These are phyloP conservation scores for Thelephora terrestris DNA, from an alignment of 1,284 basidiomycete genomes.

Conservation along the genomic window DNA sequence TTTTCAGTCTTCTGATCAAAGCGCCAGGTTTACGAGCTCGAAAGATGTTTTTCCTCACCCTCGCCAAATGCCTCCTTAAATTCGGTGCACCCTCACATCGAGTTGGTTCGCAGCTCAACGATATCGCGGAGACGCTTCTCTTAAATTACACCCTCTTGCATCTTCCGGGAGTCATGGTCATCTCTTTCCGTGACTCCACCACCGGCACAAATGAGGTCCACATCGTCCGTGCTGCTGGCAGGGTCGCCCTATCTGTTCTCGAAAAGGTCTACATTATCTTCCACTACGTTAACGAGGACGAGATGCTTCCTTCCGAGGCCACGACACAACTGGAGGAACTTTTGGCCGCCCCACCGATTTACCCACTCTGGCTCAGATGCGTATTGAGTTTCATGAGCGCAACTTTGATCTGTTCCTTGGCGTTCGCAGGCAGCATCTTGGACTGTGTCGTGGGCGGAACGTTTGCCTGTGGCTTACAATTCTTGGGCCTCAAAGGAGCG, in stretches of 20 bases:
- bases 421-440: constrained; percentile 73
- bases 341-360: constrained; percentile 50
- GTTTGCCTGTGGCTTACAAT: constrained; percentile 62
- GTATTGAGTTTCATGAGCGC: constrained; percentile 64
- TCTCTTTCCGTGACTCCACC: constrained; percentile 60
- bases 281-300: constrained; percentile 69
- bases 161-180: constrained; percentile 70
- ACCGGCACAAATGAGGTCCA: constrained; percentile 57
- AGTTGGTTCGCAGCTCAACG: constrained; percentile 69
- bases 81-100: constrained; percentile 85
- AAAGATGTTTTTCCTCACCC: constrained; percentile 69
- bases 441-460: constrained; percentile 76
- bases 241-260: constrained; percentile 63
- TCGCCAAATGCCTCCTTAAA: constrained; percentile 71
- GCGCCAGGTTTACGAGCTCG: constrained; percentile 16
- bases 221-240: constrained; percentile 68
- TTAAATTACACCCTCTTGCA: constrained; percentile 70
- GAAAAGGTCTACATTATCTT: constrained; percentile 70
- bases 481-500: constrained; percentile 67
- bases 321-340: constrained; percentile 49
- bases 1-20: background rate
- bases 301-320: constrained; percentile 56
- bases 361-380: constrained; percentile 53
- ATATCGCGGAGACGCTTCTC: constrained; percentile 42
- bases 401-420: constrained; percentile 68